Evolutionary conservation across 75 land plant genomes (phyloP).

Genomic region (Cupressus sempervirens): DNA sequence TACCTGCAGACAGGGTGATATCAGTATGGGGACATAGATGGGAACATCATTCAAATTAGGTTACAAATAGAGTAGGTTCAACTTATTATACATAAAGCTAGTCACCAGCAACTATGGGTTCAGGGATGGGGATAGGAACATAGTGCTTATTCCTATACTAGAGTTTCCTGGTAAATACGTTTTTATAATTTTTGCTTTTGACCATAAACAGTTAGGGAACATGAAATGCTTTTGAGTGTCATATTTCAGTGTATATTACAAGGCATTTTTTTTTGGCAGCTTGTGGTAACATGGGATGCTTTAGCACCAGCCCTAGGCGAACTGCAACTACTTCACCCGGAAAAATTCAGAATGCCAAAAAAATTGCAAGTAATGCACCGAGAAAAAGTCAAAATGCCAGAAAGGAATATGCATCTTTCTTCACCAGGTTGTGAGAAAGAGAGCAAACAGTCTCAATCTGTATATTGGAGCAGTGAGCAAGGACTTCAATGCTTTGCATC

Average conservation of each 20-base stretch:
- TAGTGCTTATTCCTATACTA: no score
- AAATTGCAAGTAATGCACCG: constrained; percentile 14
- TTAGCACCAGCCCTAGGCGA: constrained; percentile 41
- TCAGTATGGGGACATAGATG: no score
- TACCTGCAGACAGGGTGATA: neutral
- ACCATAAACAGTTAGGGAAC: neutral
- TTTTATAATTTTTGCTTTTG: neutral
- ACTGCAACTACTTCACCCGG: constrained; percentile 13
- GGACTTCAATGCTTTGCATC: constrained; percentile 3
- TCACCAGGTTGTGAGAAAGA: neutral
- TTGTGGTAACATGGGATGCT: constrained; percentile 78
- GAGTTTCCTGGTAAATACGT: neutral
- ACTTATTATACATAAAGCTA: no score
- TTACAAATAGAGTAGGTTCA: no score
- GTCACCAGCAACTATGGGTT: no score
- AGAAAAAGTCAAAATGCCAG: neutral
- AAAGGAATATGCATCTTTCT: neutral
- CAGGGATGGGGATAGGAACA: no score
- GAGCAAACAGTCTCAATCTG: neutral
- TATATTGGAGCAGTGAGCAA: constrained; percentile 15
- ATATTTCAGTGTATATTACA: neutral
- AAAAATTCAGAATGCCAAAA: neutral
- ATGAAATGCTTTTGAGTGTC: neutral
- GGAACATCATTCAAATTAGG: no score
- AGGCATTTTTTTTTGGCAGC: constrained; percentile 37